A percentile compares a stretch with the other conserved stretches of the same genome.
Evolutionary conservation across 2,329 filamentous ascomycete species (phyloP).

Genomic region (Nigrograna mackinnonii): DNA sequence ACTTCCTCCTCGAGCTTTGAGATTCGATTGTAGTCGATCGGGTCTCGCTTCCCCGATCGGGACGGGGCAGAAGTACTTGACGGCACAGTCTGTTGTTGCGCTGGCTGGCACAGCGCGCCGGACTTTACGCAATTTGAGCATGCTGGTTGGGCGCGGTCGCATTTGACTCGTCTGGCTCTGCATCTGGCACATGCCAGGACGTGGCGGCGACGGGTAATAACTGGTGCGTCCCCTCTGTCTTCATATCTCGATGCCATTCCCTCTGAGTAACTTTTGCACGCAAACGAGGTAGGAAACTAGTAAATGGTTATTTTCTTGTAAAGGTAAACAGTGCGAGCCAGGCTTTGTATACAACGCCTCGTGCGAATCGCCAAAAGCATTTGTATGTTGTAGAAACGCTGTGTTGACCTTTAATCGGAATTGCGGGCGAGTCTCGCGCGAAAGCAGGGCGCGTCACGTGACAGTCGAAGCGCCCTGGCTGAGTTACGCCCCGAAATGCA

Average conservation of each 20-base stretch:
- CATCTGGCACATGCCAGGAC: slow-evolving; percentile 24
- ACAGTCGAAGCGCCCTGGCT: slow-evolving; percentile 9
- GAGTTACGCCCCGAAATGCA: slow-evolving; percentile 7
- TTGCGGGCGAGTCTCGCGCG: slow-evolving; percentile 8
- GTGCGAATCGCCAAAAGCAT: slow-evolving; percentile 3
- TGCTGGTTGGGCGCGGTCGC: slow-evolving; percentile 22
- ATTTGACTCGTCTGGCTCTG: slow-evolving; percentile 24
- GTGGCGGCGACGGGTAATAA: slow-evolving; percentile 23
- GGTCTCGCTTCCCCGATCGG: slow-evolving; percentile 12
- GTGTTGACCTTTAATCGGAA: not conserved
- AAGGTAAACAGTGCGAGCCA: not conserved
- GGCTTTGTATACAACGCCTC: not conserved
- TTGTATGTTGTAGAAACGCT: slow-evolving; percentile 7
- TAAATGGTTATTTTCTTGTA: not conserved
- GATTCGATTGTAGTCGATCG: slow-evolving; percentile 13
- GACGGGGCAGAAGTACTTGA: slow-evolving; percentile 6
- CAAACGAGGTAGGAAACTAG: not conserved
- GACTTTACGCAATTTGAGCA: slow-evolving; percentile 24
- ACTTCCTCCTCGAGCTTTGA: slow-evolving; percentile 20
- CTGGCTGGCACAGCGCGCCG: slow-evolving; percentile 20
- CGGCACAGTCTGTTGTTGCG: slow-evolving; percentile 9
- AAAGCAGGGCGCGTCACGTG: slow-evolving; percentile 6
- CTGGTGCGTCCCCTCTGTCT: slow-evolving; percentile 16
- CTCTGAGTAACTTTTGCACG: not conserved
- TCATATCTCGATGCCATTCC: slow-evolving; percentile 14